Evolutionary conservation across 768 basidiomycete species (phyloP).

Genomic region (Suillus lakei): DNA sequence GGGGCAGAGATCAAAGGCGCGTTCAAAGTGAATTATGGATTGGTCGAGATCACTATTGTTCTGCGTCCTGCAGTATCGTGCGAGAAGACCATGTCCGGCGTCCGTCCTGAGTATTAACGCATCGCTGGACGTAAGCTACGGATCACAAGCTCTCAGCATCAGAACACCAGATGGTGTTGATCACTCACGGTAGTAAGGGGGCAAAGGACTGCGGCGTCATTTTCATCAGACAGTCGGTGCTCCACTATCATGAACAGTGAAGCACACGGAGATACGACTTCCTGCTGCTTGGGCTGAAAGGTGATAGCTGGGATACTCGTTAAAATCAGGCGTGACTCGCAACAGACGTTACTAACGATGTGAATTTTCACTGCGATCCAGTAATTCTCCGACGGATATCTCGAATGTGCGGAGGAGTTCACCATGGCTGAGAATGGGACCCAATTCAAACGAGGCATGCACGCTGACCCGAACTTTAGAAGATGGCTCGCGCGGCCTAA

Average conservation of each 20-base stretch:
- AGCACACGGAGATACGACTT: neutral
- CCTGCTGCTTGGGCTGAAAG: neutral
- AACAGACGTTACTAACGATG: neutral
- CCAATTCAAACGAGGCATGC: conserved; percentile 6
- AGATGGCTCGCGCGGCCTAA: neutral
- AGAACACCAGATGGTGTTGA: neutral
- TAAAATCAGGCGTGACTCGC: neutral
- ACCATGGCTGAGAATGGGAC: conserved; percentile 2
- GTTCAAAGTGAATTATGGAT: neutral
- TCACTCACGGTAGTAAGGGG: neutral
- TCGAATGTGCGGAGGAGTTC: neutral
- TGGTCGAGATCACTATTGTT: neutral
- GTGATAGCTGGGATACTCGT: neutral
- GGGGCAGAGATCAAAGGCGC: neutral
- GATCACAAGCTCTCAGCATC: neutral
- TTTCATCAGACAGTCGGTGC: neutral
- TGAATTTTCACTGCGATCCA: neutral
- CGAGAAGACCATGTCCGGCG: conserved; percentile 1
- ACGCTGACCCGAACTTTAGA: neutral
- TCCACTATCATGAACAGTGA: neutral
- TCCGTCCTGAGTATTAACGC: conserved; percentile 8
- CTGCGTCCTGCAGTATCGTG: too few relatives aligned
- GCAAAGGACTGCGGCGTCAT: too few relatives aligned
- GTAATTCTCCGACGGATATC: conserved; percentile 1
- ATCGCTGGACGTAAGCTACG: neutral